A percentile compares a stretch with the other conserved stretches of the same genome.
Conservation (phyloP, 352 stramenopile species). For the Phytophthora nicotianae region DNA sequence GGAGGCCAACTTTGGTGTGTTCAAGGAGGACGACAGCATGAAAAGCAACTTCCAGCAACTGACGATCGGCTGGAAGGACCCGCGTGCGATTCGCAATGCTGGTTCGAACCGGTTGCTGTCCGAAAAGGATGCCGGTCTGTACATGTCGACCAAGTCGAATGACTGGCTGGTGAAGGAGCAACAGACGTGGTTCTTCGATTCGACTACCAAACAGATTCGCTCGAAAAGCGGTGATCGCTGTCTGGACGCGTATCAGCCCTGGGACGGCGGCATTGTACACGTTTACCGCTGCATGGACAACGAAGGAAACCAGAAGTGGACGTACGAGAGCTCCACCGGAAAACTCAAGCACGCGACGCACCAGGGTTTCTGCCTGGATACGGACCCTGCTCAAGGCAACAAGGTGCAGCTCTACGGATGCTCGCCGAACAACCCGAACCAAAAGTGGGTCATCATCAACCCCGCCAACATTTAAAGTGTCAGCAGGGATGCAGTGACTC, state of each 20-base stretch:
- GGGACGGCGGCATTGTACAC: slow-evolving; percentile 59
- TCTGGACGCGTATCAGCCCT: slow-evolving; percentile 58
- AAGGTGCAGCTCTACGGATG: slow-evolving; percentile 71
- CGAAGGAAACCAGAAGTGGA: slow-evolving; percentile 74
- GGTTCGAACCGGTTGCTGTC: slow-evolving; percentile 41
- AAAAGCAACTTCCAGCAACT: slow-evolving; percentile 64
- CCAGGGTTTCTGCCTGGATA: slow-evolving; percentile 63
- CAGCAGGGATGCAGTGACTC: no score
- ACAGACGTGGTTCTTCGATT: slow-evolving; percentile 73
- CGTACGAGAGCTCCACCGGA: slow-evolving; percentile 52
- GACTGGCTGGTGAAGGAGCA: slow-evolving; percentile 63
- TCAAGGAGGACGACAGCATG: slow-evolving; percentile 52
- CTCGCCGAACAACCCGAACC: slow-evolving; percentile 57
- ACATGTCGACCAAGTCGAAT: slow-evolving; percentile 45
- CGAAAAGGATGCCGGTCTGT: slow-evolving; percentile 41
- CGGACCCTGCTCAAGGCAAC: slow-evolving; percentile 46
- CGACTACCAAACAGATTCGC: slow-evolving; percentile 48
- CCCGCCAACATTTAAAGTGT: slow-evolving; percentile 9
- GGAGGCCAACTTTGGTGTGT: slow-evolving; percentile 72
- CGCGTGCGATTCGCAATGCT: slow-evolving; percentile 36
- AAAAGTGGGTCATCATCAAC: slow-evolving; percentile 48
- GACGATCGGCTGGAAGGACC: slow-evolving; percentile 39
- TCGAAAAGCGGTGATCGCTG: slow-evolving; percentile 72
- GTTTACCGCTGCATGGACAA: slow-evolving; percentile 58
- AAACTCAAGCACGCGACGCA: slow-evolving; percentile 55